A percentile compares a stretch with the other conserved stretches of the same genome.
Conservation (phyloP, 208 protist species). For the Porcisia hertigi region DNA sequence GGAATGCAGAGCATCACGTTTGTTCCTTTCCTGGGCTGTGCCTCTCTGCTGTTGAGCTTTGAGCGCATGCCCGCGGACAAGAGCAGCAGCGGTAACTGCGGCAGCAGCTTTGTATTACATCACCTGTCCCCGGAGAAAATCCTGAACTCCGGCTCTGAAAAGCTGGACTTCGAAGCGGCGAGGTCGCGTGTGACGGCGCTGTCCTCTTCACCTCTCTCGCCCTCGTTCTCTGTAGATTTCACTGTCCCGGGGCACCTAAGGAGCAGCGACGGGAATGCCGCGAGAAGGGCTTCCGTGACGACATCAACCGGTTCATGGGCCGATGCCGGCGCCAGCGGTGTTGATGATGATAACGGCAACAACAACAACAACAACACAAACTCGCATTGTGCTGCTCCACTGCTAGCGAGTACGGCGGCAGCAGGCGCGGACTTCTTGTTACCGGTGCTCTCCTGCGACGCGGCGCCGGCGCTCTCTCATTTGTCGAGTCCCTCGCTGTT, state of each 20-base stretch:
- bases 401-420: background rate
- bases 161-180: background rate
- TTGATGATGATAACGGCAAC: background rate
- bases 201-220: background rate
- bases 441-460: constrained; percentile 24
- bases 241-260: background rate
- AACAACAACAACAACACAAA: background rate
- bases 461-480: constrained; percentile 16
- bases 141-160: background rate
- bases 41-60: too few species aligned
- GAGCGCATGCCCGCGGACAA: background rate
- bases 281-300: background rate
- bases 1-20: background rate
- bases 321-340: background rate
- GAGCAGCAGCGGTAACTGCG: background rate
- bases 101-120: background rate
- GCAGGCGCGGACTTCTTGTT: constrained; percentile 6
- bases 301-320: background rate
- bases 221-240: background rate
- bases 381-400: background rate
- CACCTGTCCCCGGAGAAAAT: background rate
- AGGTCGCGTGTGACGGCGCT: background rate
- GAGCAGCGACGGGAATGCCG: background rate
- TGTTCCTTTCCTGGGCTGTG: background rate
- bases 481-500: constrained; percentile 1